These are phyloP conservation scores for Podospora appendiculata DNA, from an alignment of 495 filamentous ascomycete genomes.

Conservation along the genomic window DNA sequence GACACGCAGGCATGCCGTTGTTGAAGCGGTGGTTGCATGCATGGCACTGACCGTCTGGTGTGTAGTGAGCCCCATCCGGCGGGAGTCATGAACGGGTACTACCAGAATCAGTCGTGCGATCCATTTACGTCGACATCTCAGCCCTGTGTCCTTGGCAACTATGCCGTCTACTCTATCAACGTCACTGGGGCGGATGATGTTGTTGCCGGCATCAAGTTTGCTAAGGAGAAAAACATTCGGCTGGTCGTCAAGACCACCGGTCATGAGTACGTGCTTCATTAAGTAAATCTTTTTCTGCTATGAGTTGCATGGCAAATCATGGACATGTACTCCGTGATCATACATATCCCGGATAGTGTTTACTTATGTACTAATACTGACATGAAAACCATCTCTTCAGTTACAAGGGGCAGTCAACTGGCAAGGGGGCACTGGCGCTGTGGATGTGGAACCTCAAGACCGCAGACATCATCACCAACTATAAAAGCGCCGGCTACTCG, in stretches of 20 bases:
- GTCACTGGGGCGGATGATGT: conserved; percentile 31
- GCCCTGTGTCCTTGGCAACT: conserved; percentile 47
- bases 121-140: conserved; percentile 34
- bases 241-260: conserved; percentile 37
- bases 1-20: background rate
- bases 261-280: background rate
- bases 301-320: too few relatives aligned
- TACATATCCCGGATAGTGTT: too few relatives aligned
- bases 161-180: conserved; percentile 46
- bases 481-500: conserved; percentile 23
- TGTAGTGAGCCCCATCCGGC: conserved; percentile 11
- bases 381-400: conserved; percentile 17
- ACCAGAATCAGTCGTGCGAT: conserved; percentile 46
- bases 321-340: too few relatives aligned
- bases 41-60: too few relatives aligned
- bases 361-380: too few relatives aligned
- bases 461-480: conserved; percentile 27
- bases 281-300: too few relatives aligned
- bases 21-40: too few relatives aligned
- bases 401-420: conserved; percentile 36
- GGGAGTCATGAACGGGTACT: conserved; percentile 36
- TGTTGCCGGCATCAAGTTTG: conserved; percentile 39
- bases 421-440: conserved; percentile 45
- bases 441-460: conserved; percentile 56
- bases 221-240: conserved; percentile 25